These are phyloP conservation scores for Pueraria montana DNA, from an alignment of 306 rosid species.

Conservation along the genomic window DNA sequence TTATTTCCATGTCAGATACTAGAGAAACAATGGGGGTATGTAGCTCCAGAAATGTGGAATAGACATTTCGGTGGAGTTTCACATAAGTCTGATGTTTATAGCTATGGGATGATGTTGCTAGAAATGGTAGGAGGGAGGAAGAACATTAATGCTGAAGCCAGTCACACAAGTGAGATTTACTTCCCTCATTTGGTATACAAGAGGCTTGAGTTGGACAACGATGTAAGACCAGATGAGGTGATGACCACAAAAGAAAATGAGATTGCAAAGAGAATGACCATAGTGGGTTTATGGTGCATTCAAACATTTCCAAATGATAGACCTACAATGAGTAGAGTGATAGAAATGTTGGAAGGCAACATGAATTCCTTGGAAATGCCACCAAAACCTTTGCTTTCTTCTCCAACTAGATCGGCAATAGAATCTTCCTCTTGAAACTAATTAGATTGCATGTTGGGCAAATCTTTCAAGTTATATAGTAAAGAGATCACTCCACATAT, in stretches of 20 bases:
- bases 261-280: constrained; percentile 24
- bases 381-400: constrained; percentile 45
- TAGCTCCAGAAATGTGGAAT: not conserved
- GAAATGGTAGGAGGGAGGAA: constrained; percentile 26
- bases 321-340: constrained; percentile 52
- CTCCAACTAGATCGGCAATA: constrained; percentile 29
- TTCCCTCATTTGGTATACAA: not conserved
- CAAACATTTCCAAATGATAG: constrained; percentile 46
- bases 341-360: constrained; percentile 56
- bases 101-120: not conserved
- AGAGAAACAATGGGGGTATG: constrained; percentile 6
- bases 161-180: not conserved
- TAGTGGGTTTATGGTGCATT: constrained; percentile 54
- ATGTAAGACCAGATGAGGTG: not conserved
- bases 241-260: constrained; percentile 40
- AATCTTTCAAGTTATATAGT: not conserved
- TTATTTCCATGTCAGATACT: not conserved
- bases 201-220: not conserved
- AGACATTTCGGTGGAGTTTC: not conserved
- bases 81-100: not conserved
- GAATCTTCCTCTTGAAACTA: not conserved
- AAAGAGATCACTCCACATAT: not conserved
- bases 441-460: not conserved
- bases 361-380: constrained; percentile 41
- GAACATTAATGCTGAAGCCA: not conserved